Evolutionary conservation across 75 land plant genomes (phyloP).

Genomic region (Cupressus sempervirens): DNA sequence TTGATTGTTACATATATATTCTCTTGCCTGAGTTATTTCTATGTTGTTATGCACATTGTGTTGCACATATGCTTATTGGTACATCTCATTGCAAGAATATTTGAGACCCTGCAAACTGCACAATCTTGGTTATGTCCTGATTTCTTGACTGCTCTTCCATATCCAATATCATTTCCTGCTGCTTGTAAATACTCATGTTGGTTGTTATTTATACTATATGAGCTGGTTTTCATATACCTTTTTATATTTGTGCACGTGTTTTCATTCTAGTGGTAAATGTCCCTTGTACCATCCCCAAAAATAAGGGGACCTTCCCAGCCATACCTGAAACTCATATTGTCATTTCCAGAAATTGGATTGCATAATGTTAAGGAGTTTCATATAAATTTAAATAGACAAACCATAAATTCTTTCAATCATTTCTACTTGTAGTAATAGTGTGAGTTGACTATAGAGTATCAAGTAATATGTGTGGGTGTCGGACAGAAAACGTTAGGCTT

Average conservation of each 20-base stretch:
- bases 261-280: neutral
- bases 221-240: no score
- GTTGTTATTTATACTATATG: neutral
- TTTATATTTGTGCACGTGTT: neutral
- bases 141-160: neutral
- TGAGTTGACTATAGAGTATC: no score
- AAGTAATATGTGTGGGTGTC: neutral
- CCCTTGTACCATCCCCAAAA: neutral
- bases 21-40: no score
- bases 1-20: no score
- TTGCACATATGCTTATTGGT: no score
- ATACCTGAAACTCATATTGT: neutral
- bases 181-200: neutral
- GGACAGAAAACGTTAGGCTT: neutral
- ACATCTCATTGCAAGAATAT: no score
- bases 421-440: neutral
- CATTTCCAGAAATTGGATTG: neutral
- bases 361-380: neutral
- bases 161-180: neutral
- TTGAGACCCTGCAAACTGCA: no score
- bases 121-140: neutral
- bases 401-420: neutral
- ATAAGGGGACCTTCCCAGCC: neutral
- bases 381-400: no score
- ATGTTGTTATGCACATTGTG: no score